Conservation (phyloP, 1,284 basidiomycete species). For the Boletus subluridellus region DNA sequence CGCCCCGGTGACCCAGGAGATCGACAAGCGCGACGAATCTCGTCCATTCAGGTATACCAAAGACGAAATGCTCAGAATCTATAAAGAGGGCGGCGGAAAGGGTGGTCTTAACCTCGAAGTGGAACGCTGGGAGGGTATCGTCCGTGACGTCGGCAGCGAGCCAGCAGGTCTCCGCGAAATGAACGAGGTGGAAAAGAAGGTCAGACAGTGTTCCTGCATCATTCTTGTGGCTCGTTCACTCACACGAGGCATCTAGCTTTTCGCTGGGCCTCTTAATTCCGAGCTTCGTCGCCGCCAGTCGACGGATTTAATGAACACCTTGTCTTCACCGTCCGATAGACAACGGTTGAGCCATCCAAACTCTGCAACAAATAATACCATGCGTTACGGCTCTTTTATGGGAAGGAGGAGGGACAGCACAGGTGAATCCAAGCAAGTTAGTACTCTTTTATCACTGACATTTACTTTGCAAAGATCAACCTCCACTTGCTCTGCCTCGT, state of each 20-base stretch:
- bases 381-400: slow-evolving; percentile 59
- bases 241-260: slow-evolving; percentile 51
- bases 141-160: slow-evolving; percentile 68
- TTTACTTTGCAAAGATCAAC: slow-evolving; percentile 41
- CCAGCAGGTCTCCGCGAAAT: slow-evolving; percentile 78
- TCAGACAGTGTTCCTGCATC: slow-evolving; percentile 36
- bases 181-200: slow-evolving; percentile 85
- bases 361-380: slow-evolving; percentile 51
- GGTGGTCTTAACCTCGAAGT: slow-evolving; percentile 78
- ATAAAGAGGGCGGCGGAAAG: slow-evolving; percentile 73
- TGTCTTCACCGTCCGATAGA: slow-evolving; percentile 56
- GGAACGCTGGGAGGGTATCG: slow-evolving; percentile 81
- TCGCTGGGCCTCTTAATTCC: slow-evolving; percentile 71
- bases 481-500: slow-evolving; percentile 48
- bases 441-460: slow-evolving; percentile 12
- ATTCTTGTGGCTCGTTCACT: slow-evolving; percentile 18
- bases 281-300: slow-evolving; percentile 79
- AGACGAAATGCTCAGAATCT: slow-evolving; percentile 81
- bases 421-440: slow-evolving; percentile 40
- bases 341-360: slow-evolving; percentile 51
- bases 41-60: slow-evolving; percentile 84
- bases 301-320: slow-evolving; percentile 59
- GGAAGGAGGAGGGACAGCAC: slow-evolving; percentile 63
- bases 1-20: slow-evolving; percentile 52
- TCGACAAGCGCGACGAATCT: slow-evolving; percentile 56